Base-by-base conservation (phyloP, 2,329 filamentous ascomycete species). In the Byssochlamys sp. region DNA sequence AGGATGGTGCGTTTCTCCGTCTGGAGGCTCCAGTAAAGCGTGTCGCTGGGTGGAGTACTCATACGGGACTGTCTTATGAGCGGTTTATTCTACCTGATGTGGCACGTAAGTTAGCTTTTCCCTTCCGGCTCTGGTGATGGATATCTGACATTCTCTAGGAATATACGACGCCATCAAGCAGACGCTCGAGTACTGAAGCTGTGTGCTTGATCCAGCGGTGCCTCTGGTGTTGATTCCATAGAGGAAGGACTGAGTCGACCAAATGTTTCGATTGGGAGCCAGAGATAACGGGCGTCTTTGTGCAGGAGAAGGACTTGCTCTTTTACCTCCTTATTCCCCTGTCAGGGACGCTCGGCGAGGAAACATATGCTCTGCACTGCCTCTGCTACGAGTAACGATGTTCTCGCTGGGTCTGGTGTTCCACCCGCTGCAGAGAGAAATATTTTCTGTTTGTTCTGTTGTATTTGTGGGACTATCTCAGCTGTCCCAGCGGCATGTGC, bases 1-100 rank as follows among this genome's bases (percentile, higher is more conserved):
- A 96, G 71, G 90, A 94, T 64, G 85, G 88, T 57, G 92, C 90
- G 0, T 96, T 96, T 69, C 71, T 94, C 61, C 81, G 86, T 2
- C 75, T 96, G 28, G 91, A 96, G 68, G 91, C 91, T 4, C 91
- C 91, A 0, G 89, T 96, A 6, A 83, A 86, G 62, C 82, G 91
- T 54, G 86, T 96, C 4, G 89, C 89, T 2, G 91, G 91, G n/a
- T 95, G 89, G 89, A 90, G 87, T 69, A 91, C 89, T 55, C 91
- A 92, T 70, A 86, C 85, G 31, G 88, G 90, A 0, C 73, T 96
- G 67, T 71, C 87, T 35, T 96, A 84, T 73, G 91, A 96, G 73
- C 84, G 81, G 68, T 89, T 90, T 62, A 86, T 91, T 69, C 78
- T 95, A 57, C 91, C 91, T 0, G 91, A 96, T 74, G 87, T 95